Base-by-base conservation (phyloP, 2,329 filamentous ascomycete species). In the Venturia carpophila region DNA sequence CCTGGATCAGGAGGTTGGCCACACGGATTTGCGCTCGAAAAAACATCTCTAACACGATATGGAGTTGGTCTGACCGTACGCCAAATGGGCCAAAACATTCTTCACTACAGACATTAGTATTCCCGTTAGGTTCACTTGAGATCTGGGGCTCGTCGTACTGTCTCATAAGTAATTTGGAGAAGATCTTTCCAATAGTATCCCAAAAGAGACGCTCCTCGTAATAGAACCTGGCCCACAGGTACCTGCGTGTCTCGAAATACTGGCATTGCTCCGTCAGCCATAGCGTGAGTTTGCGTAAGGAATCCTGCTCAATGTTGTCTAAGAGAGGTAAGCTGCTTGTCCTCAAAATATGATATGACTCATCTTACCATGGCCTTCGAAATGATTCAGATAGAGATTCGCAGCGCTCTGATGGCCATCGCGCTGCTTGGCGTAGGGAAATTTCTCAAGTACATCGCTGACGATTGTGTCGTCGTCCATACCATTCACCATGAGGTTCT, bases 381-480 rank as follows among this genome's bases (percentile, higher is more conserved):
- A 11, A 64, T 47, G 60, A 19, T 17, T 30, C 19, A 64, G n/a
- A 34, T 43, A 55, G 47, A 64, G 45, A 17, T 43, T 55, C 39
- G 47, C 34, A 45, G 34, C 64, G 34, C 19, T 27, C n/a, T 65
- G 52, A 39, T 60, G 13, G 61, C 66, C n/a, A 43, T 64, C 19
- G 63, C 62, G 13, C 39, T 65, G 58, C 41, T 63, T 37, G 30
- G 68, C 42, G 45, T 70, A 76, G 21, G 75, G 75, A 58, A 76
- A 76, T 17, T 64, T 68, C 24, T 66, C 60, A 62, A 77, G 73
- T 45, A 73, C 67, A n/a, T 69, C 67, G n/a, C 72, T 66, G 24
- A 65, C 71, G 30, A 69, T 62, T 9, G 61, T 30, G 30, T 68
- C 69, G 11, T 66, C 64, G 2, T 68, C 65, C 60, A 64, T 34